A percentile compares a stretch with the other conserved stretches of the same genome.
These are phyloP conservation scores for Chrysoporthe deuterocubensis DNA, from an alignment of 2,329 filamentous ascomycete species.

Conservation along the genomic window DNA sequence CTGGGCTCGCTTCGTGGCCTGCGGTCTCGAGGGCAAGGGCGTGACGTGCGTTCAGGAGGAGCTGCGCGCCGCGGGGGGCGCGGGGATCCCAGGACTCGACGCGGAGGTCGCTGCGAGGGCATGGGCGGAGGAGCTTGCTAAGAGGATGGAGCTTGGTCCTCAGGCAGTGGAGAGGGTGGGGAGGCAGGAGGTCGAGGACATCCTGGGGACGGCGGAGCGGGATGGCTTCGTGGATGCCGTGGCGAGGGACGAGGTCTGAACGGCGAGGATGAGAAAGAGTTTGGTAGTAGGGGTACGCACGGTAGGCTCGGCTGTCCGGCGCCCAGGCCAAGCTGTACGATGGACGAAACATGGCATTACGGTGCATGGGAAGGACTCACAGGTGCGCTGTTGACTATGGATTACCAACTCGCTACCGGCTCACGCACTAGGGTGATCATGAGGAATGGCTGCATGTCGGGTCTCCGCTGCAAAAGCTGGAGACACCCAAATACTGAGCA, in stretches of 20 bases:
- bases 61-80: conserved; percentile 35
- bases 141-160: conserved; percentile 19
- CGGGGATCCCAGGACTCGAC: conserved; percentile 19
- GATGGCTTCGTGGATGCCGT: conserved; percentile 18
- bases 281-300: background rate
- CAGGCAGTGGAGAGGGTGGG: conserved; percentile 15
- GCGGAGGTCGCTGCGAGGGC: conserved; percentile 25
- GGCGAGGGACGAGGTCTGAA: conserved; percentile 20
- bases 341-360: too few relatives aligned
- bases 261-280: background rate
- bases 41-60: conserved; percentile 75
- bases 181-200: conserved; percentile 18
- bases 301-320: too few relatives aligned
- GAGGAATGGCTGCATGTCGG: too few relatives aligned
- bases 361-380: too few relatives aligned
- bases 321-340: too few relatives aligned
- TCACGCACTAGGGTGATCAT: background rate
- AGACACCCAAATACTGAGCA: too few relatives aligned
- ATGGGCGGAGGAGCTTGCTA: conserved; percentile 29
- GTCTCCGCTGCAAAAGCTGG: too few relatives aligned
- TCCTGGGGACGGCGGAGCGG: conserved; percentile 13
- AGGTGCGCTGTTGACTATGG: background rate
- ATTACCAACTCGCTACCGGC: background rate
- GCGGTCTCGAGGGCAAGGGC: conserved; percentile 78
- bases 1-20: conserved; percentile 80